These are phyloP conservation scores for Juglanconis oblonga DNA, from an alignment of 2,329 filamentous ascomycete genomes.

Conservation along the genomic window DNA sequence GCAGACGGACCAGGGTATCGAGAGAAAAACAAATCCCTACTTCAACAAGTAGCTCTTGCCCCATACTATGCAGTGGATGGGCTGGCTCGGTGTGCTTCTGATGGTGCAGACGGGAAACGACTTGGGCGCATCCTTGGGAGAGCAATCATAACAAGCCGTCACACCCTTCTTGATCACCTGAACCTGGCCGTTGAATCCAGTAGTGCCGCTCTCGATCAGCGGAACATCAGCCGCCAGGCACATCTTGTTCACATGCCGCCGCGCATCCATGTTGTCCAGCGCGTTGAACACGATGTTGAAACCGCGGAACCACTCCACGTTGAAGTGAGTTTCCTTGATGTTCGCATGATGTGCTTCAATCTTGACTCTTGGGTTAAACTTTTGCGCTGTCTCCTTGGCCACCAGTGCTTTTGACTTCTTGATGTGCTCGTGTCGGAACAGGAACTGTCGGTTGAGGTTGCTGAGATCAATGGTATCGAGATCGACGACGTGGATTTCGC, in stretches of 20 bases:
- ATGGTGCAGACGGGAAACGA: slow-evolving; percentile 97
- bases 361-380: slow-evolving; percentile 84
- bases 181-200: slow-evolving; percentile 95
- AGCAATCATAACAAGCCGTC: slow-evolving; percentile 96
- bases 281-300: slow-evolving; percentile 95
- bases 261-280: slow-evolving; percentile 89
- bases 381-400: slow-evolving; percentile 84
- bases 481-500: slow-evolving; percentile 91
- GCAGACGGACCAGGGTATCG: slow-evolving; percentile 3
- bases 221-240: slow-evolving; percentile 88
- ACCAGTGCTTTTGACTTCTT: slow-evolving; percentile 96
- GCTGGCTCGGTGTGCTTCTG: slow-evolving; percentile 89
- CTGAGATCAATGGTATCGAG: slow-evolving; percentile 97
- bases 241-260: slow-evolving; percentile 96
- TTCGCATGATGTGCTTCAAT: slow-evolving; percentile 90
- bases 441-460: slow-evolving; percentile 95
- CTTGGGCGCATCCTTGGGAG: slow-evolving; percentile 83
- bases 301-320: slow-evolving; percentile 78
- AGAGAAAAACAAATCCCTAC: slow-evolving; percentile 26
- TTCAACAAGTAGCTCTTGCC: slow-evolving; percentile 94
- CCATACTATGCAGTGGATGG: slow-evolving; percentile 99
- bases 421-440: slow-evolving; percentile 95
- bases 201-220: slow-evolving; percentile 93
- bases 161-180: slow-evolving; percentile 91
- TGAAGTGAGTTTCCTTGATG: slow-evolving; percentile 87